Evolutionary conservation across 805 yeast genomes (phyloP).

Genomic region (Maudiozyma serrabonitensis): DNA sequence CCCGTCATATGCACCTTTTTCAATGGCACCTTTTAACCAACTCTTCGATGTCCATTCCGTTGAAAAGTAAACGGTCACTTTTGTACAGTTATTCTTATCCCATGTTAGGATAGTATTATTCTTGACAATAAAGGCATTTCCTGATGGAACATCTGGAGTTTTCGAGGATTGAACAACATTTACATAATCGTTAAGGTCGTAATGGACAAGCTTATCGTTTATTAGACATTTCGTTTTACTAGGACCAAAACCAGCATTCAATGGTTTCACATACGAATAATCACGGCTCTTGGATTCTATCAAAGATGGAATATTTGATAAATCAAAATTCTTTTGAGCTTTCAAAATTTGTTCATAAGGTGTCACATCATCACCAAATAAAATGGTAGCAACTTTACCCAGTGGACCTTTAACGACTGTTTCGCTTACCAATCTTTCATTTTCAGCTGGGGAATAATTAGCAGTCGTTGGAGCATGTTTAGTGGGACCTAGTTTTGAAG

Average conservation of each 20-base stretch:
- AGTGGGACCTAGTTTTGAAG: conserved; percentile 29
- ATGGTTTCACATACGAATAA: conserved; percentile 53
- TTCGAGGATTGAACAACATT: conserved; percentile 47
- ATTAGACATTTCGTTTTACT: conserved; percentile 62
- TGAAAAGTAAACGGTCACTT: conserved; percentile 42
- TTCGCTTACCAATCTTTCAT: conserved; percentile 49
- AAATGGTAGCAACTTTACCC: conserved; percentile 49
- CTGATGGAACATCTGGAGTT: conserved; percentile 82
- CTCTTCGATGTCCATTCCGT: conserved; percentile 69
- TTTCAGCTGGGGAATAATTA: conserved; percentile 36
- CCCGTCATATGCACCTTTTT: conserved; percentile 64
- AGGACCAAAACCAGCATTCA: conserved; percentile 63
- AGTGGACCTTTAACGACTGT: conserved; percentile 52
- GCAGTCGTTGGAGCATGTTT: conserved; percentile 41
- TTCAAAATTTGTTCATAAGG: conserved; percentile 38
- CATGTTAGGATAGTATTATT: conserved; percentile 53
- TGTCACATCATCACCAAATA: conserved; percentile 53
- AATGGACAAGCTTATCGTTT: conserved; percentile 45
- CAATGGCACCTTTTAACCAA: conserved; percentile 71
- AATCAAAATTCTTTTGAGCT: conserved; percentile 53
- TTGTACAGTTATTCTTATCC: conserved; percentile 50
- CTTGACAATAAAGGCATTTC: conserved; percentile 52
- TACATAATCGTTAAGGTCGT: conserved; percentile 39
- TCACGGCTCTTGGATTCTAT: conserved; percentile 35
- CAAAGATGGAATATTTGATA: conserved; percentile 38